Evolutionary conservation across 2,329 filamentous ascomycete species (phyloP).

Genomic region (Sporothrix pseudoabietina): DNA sequence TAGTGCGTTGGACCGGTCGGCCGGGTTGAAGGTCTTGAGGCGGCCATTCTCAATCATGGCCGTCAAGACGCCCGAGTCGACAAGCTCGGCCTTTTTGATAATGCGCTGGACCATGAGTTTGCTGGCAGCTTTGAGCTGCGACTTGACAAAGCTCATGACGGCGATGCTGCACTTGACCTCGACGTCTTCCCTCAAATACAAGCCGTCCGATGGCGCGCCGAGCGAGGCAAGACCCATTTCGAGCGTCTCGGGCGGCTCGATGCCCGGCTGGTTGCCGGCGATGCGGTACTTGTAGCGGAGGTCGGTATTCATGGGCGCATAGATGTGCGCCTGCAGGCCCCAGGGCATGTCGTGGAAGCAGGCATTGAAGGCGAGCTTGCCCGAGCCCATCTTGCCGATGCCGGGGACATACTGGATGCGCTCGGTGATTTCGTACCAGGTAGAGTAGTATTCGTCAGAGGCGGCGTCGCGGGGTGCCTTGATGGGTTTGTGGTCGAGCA

Average conservation of each 20-base stretch:
- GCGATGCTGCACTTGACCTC: slow-evolving; percentile 70
- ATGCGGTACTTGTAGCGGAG: slow-evolving; percentile 69
- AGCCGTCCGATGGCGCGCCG: slow-evolving; percentile 63
- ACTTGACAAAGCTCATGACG: slow-evolving; percentile 66
- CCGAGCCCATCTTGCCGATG: slow-evolving; percentile 64
- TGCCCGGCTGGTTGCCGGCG: slow-evolving; percentile 66
- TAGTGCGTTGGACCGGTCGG: slow-evolving; percentile 48
- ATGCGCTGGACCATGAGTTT: slow-evolving; percentile 69
- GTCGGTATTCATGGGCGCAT: slow-evolving; percentile 67
- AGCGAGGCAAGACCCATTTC: slow-evolving; percentile 63
- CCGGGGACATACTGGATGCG: slow-evolving; percentile 69
- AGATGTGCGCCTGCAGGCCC: slow-evolving; percentile 72
- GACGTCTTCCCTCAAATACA: slow-evolving; percentile 71
- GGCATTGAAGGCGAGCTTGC: slow-evolving; percentile 68
- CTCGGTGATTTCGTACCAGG: slow-evolving; percentile 73
- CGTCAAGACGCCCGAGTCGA: slow-evolving; percentile 65
- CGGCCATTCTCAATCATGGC: slow-evolving; percentile 69
- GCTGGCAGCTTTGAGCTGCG: slow-evolving; percentile 65
- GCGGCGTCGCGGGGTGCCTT: slow-evolving; percentile 67
- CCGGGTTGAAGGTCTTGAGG: slow-evolving; percentile 61
- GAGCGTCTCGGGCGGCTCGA: slow-evolving; percentile 61
- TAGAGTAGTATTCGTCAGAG: slow-evolving; percentile 70
- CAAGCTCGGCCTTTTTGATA: slow-evolving; percentile 70
- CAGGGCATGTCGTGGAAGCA: slow-evolving; percentile 73
- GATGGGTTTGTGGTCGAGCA: slow-evolving; percentile 64